Conservation (phyloP, 2,329 filamentous ascomycete species). For the Cytospora piceicola region DNA sequence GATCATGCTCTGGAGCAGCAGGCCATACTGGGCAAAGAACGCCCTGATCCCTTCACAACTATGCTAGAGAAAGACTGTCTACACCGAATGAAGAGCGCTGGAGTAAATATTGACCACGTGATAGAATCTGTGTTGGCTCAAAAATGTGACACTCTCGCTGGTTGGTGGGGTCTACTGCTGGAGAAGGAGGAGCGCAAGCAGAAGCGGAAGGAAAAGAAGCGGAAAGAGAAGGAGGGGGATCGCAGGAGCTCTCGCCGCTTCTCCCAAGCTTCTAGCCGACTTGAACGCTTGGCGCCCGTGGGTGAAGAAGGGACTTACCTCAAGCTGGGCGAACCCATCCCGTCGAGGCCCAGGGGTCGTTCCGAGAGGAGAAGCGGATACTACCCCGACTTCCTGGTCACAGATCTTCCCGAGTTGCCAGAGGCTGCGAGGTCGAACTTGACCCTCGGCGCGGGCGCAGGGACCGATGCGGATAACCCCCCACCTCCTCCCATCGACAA, state of each 20-base stretch:
- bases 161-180: slow-evolving; percentile 93
- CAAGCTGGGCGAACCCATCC: slow-evolving; percentile 49
- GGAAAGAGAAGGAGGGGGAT: slow-evolving; percentile 83
- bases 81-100: slow-evolving; percentile 89
- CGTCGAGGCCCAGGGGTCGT: slow-evolving; percentile 74
- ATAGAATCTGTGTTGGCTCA: slow-evolving; percentile 93
- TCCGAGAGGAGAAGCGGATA: slow-evolving; percentile 75
- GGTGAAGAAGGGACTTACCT: slow-evolving; percentile 70
- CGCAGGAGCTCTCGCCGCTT: slow-evolving; percentile 78
- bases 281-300: slow-evolving; percentile 81
- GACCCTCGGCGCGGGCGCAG: slow-evolving; percentile 42
- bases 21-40: slow-evolving; percentile 81
- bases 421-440: slow-evolving; percentile 58
- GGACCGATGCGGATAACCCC: slow-evolving; percentile 41
- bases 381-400: slow-evolving; percentile 64
- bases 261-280: slow-evolving; percentile 85
- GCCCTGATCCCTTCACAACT: slow-evolving; percentile 82
- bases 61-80: slow-evolving; percentile 87
- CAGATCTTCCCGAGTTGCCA: slow-evolving; percentile 77
- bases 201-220: slow-evolving; percentile 57
- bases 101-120: slow-evolving; percentile 90
- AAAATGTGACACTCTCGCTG: slow-evolving; percentile 85
- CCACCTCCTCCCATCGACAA: slow-evolving; percentile 76
- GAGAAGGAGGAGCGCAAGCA: slow-evolving; percentile 95
- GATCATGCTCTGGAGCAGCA: slow-evolving; percentile 89